phyloP scores from a whole-genome alignment of 139 green algal genomes.

The Deuterostichococcus epilithicus region DNA sequence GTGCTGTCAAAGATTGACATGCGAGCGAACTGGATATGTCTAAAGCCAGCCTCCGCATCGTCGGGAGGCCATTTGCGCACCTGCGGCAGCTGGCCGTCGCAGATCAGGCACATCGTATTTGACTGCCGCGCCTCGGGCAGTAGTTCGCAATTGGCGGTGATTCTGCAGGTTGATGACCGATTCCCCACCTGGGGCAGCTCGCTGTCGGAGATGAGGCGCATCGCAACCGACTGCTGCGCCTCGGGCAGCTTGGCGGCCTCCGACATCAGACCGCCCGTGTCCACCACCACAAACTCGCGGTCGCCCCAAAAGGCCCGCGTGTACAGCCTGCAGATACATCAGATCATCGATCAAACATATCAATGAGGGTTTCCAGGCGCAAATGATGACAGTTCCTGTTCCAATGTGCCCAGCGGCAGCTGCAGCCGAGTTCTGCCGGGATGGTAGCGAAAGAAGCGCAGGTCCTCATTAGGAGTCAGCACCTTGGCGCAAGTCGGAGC shows the following conservation, averaged over 20 bases:
- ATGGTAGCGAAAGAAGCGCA: neutral
- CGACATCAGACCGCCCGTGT: slow-evolving; percentile 91
- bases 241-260: slow-evolving; percentile 62
- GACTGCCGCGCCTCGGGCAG: slow-evolving; percentile 47
- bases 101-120: slow-evolving; percentile 54
- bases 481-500: too few relatives aligned
- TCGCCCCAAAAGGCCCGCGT: slow-evolving; percentile 80
- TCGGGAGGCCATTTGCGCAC: neutral
- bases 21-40: neutral
- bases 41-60: neutral
- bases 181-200: slow-evolving; percentile 45
- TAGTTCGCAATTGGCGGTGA: too few relatives aligned
- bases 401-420: too few relatives aligned
- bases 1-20: neutral
- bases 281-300: slow-evolving; percentile 91
- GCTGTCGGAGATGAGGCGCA: slow-evolving; percentile 57
- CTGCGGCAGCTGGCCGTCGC: slow-evolving; percentile 46
- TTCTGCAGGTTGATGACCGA: neutral
- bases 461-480: neutral
- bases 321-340: slow-evolving; percentile 73
- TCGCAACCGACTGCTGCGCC: slow-evolving; percentile 37
- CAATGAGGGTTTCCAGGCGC: neutral
- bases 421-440: too few relatives aligned
- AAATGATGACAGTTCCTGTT: neutral
- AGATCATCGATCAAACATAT: neutral